Percentiles rank a stretch among this genome's conserved stretches.
These are phyloP conservation scores for Marasmius tenuissimus DNA, from an alignment of 1,284 basidiomycete genomes.

Conservation along the genomic window DNA sequence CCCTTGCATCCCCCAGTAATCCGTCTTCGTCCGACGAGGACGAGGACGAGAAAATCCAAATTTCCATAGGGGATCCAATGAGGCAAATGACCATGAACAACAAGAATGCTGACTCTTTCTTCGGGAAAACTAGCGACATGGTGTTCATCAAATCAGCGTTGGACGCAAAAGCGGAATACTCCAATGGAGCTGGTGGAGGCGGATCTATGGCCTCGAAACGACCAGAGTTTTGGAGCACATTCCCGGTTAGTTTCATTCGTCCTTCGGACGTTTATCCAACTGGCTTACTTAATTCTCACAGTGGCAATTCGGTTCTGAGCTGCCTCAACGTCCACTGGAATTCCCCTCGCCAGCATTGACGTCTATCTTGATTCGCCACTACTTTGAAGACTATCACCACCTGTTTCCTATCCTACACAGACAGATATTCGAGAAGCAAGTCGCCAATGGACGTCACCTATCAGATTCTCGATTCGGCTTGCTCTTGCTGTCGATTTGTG, in stretches of 20 bases:
- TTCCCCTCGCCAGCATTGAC: conserved; percentile 57
- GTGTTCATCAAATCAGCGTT: conserved; percentile 49
- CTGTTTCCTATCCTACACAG: conserved; percentile 62
- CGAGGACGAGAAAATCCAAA: conserved; percentile 8
- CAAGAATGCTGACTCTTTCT: conserved; percentile 37
- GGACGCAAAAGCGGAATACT: conserved; percentile 45
- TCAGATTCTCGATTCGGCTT: neutral
- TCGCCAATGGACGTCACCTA: conserved; percentile 49
- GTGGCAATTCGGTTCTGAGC: conserved; percentile 29
- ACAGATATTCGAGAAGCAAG: conserved; percentile 54
- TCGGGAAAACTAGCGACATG: conserved; percentile 54
- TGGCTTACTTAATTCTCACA: neutral
- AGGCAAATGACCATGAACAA: conserved; percentile 18
- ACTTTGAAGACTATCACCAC: conserved; percentile 53
- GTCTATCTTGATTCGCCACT: conserved; percentile 52
- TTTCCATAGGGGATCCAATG: conserved; percentile 10
- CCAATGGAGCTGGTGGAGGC: neutral
- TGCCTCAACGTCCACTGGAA: conserved; percentile 9
- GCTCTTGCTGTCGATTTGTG: neutral
- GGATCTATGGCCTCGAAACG: conserved; percentile 2
- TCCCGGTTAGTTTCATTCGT: conserved; percentile 15
- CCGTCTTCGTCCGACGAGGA: conserved; percentile 1
- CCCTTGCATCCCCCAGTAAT: neutral
- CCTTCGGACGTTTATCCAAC: neutral
- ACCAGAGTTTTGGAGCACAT: conserved; percentile 20